These are phyloP conservation scores for Oryza coarctata DNA, from an alignment of 176 grass and related monocot species.

Conservation along the genomic window DNA sequence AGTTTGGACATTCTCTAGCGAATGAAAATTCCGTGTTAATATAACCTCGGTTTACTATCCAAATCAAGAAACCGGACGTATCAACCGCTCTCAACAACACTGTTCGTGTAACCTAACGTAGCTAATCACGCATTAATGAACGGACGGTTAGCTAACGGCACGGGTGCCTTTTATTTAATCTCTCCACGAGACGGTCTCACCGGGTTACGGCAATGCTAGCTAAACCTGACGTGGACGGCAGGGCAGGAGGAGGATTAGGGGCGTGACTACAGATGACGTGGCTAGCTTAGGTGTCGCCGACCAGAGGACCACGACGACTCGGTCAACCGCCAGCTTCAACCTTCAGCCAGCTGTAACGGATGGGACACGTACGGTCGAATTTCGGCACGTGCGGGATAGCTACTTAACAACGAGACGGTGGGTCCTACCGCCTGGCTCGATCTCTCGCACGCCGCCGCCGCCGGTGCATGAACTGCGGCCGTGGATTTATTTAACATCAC, in stretches of 20 bases:
- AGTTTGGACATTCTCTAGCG: no score
- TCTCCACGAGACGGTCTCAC: background rate
- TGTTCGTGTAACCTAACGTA: background rate
- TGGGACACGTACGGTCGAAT: background rate
- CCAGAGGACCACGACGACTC: background rate
- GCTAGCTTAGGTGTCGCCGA: background rate
- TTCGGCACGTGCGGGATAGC: conserved; percentile 14
- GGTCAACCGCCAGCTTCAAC: background rate
- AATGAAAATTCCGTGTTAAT: no score
- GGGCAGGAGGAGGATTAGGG: background rate
- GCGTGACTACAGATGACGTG: conserved; percentile 4
- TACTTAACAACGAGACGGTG: background rate
- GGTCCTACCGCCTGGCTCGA: background rate
- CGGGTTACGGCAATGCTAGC: background rate
- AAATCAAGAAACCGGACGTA: no score
- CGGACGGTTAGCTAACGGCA: background rate
- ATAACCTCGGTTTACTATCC: no score
- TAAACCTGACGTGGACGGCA: conserved; percentile 13
- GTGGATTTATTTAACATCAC: background rate
- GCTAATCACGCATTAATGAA: background rate
- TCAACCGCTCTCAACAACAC: no score
- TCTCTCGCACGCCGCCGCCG: background rate
- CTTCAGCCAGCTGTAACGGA: background rate
- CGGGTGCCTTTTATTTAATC: no score
- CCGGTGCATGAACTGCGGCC: background rate